phyloP scores from a whole-genome alignment of 202 grass and related monocot species.

The Setaria viridis region DNA sequence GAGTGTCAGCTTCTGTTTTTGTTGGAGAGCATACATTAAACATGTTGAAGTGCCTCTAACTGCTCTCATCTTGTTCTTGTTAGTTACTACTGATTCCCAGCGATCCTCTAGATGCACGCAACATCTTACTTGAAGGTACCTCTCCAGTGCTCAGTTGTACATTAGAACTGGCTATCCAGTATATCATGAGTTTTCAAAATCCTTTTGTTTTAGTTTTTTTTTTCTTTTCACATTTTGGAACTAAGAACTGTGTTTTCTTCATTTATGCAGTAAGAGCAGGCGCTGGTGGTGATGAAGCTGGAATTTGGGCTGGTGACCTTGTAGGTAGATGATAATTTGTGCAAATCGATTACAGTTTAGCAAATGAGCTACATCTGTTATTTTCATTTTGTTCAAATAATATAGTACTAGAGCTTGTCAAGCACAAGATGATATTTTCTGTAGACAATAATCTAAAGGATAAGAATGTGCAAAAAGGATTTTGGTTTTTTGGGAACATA shows the following conservation, averaged over 20 bases:
- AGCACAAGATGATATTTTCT: conserved; percentile 2
- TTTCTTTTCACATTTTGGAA: conserved; percentile 35
- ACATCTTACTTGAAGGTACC: conserved; percentile 98
- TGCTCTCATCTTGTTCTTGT: conserved; percentile 39
- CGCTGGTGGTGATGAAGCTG: conserved; percentile 94
- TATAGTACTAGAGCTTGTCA: conserved; percentile 28
- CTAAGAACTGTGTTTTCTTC: conserved; percentile 44
- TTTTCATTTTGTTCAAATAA: conserved; percentile 24
- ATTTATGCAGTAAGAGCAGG: conserved; percentile 94
- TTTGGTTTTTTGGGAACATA: conserved; percentile 16
- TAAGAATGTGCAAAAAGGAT: conserved; percentile 22
- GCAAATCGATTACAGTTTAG: conserved; percentile 48
- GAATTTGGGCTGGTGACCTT: conserved; percentile 99
- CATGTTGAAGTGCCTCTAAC: conserved; percentile 39
- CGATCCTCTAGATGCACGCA: conserved; percentile 89
- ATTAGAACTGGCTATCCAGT: conserved; percentile 15
- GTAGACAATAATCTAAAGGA: neutral
- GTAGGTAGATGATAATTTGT: conserved; percentile 91
- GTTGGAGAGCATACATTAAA: conserved; percentile 23
- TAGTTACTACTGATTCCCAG: conserved; percentile 84
- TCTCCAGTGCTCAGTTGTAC: conserved; percentile 27
- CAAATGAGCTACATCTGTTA: neutral
- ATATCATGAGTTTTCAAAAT: neutral
- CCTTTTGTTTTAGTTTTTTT: neutral
- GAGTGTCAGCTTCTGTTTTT: neutral